Conservation (phyloP, 495 filamentous ascomycete genomes). For the Podospora australis region DNA sequence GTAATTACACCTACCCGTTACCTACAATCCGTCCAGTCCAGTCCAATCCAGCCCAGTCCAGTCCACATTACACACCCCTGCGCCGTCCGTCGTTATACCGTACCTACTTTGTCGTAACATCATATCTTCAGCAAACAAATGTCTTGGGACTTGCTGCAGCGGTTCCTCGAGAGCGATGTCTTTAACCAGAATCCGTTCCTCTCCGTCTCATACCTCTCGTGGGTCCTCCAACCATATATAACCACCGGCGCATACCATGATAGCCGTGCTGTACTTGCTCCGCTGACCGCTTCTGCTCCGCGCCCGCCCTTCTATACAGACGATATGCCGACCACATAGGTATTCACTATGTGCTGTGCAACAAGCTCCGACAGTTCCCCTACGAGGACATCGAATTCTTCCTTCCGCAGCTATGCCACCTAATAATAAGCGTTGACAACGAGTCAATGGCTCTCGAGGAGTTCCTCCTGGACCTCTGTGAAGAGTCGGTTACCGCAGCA, state of each 20-base stretch:
- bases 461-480: conserved; percentile 71
- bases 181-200: conserved; percentile 77
- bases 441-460: conserved; percentile 80
- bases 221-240: conserved; percentile 30
- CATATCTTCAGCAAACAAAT: conserved; percentile 28
- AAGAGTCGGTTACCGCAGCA: conserved; percentile 71
- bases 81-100: too few relatives aligned
- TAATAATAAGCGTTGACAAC: conserved; percentile 71
- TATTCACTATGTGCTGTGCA: conserved; percentile 73
- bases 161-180: conserved; percentile 75
- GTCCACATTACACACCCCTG: conserved; percentile 11
- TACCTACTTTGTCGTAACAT: too few relatives aligned
- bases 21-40: too few relatives aligned
- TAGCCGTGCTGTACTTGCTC: conserved; percentile 1
- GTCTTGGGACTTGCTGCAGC: conserved; percentile 62
- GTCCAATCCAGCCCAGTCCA: too few relatives aligned
- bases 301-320: conserved; percentile 34
- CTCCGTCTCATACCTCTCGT: conserved; percentile 73
- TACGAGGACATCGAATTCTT: conserved; percentile 84
- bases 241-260: background rate
- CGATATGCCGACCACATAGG: conserved; percentile 78
- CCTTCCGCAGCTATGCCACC: conserved; percentile 72
- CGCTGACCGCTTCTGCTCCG: conserved; percentile 16
- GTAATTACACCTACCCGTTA: too few relatives aligned
- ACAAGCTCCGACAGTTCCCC: conserved; percentile 70